Evolutionary conservation across 495 filamentous ascomycete genomes (phyloP), one percentile per base, ranked within the genome.

Genomic region (Pseudoneurospora amorphoporcata): DNA sequence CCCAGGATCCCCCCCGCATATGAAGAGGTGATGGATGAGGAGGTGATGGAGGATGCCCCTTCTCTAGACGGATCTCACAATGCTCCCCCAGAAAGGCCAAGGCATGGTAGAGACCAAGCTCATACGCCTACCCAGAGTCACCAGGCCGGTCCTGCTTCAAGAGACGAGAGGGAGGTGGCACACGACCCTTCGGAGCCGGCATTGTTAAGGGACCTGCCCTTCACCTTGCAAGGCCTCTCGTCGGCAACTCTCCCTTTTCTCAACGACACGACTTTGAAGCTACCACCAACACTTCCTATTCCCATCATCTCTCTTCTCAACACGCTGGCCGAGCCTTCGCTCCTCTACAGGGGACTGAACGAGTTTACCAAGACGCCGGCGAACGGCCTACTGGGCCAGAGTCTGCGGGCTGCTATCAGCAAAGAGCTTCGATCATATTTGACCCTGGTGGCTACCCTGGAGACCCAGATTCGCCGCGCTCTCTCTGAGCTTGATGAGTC

Each of bases 211-310:
- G 94, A 97, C 79, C 86, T 98, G 6, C 95, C 96, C 2, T 99
- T 93, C 79, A 98, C 95, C 5, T 86, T 99, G 3, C 96, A 98
- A 79, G 96, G 96, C 5, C 84, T 98, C 23, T 95, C 94, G 9
- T 96, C 96, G 0, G 90, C 88, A 4, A 91, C 94, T 75, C 83
- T 99, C 10, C 88, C 89, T 6, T 98, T 98, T 75, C 77, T 86
- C 38, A 88, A 88, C 37, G 81, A 88, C 8, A 86, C 87, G 14
- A 87, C 85, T 17, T 80, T 95, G 70, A 90, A 91, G 72, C 80
- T 99, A 65, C 96, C 96, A 4, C 74, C 88, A 2, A 91, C 89
- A 4, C 84, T 98, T 17, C 93, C 96, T 5, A 83, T 93, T 6
- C 95, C 96, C 4, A 87, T 98, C 17, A 87, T 97, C 16, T 95